phyloP scores from a whole-genome alignment of 805 yeast species.

The Candida odintsovae region DNA sequence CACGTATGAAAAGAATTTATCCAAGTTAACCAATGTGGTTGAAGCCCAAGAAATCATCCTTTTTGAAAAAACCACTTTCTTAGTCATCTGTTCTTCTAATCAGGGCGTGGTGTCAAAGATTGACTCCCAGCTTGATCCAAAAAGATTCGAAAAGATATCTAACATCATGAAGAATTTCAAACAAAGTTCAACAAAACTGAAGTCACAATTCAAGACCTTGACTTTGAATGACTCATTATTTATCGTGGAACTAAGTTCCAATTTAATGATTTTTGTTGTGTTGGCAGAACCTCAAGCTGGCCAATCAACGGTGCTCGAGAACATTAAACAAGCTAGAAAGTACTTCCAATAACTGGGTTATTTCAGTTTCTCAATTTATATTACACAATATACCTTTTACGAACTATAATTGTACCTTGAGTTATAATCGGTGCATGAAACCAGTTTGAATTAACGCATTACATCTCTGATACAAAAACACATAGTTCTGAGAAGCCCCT shows the following conservation, averaged over 20 bases:
- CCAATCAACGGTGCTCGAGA: slow-evolving; percentile 42
- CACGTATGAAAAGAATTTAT: slow-evolving; percentile 67
- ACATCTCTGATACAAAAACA: too few species aligned
- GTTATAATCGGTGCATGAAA: too few species aligned
- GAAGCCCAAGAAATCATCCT: slow-evolving; percentile 87
- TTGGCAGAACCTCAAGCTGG: slow-evolving; percentile 34
- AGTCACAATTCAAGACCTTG: slow-evolving; percentile 77
- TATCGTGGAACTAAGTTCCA: slow-evolving; percentile 52
- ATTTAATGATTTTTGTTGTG: slow-evolving; percentile 57
- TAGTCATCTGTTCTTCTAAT: slow-evolving; percentile 43
- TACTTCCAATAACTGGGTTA: slow-evolving; percentile 43
- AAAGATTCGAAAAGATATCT: slow-evolving; percentile 89
- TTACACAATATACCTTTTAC: too few species aligned
- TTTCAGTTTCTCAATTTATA: too few species aligned
- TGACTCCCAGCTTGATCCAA: slow-evolving; percentile 60
- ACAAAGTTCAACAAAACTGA: slow-evolving; percentile 81
- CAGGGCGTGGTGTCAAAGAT: slow-evolving; percentile 20
- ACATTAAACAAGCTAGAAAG: slow-evolving; percentile 49
- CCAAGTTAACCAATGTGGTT: slow-evolving; percentile 64
- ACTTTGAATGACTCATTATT: slow-evolving; percentile 55
- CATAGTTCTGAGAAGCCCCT: too few species aligned
- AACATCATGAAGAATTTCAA: slow-evolving; percentile 92
- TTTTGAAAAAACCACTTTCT: slow-evolving; percentile 89
- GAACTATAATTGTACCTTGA: too few species aligned
- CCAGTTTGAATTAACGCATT: too few species aligned